These are phyloP conservation scores for Aciculoconidium aculeatum DNA, from an alignment of 805 yeast genomes.

Conservation along the genomic window DNA sequence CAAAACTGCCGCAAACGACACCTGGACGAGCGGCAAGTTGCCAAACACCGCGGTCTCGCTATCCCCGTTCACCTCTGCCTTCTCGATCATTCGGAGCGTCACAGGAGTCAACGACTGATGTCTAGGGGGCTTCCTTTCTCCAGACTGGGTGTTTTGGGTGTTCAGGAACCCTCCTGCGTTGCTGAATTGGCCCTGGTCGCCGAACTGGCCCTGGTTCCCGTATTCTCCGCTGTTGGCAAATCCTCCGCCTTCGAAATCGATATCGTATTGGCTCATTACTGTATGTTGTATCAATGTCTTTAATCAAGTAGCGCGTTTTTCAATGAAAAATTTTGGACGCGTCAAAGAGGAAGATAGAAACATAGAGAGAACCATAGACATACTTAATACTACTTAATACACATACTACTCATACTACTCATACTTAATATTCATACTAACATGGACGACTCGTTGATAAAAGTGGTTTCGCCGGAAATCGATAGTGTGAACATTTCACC, in stretches of 20 bases:
- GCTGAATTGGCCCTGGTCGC: slow-evolving; percentile 11
- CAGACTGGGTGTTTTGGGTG: slow-evolving; percentile 18
- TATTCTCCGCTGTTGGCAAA: slow-evolving; percentile 7
- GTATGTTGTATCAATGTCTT: neutral
- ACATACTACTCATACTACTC: no score
- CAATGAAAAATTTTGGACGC: no score
- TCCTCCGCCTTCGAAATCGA: slow-evolving; percentile 1
- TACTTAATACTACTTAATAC: no score
- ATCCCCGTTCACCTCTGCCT: no score
- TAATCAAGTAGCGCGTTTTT: no score
- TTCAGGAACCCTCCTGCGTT: slow-evolving; percentile 18
- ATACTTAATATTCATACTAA: no score
- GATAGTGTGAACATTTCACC: no score
- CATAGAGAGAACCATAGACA: no score
- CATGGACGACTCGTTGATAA: no score
- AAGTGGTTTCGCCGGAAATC: no score
- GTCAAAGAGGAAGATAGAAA: no score
- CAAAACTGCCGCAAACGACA: slow-evolving; percentile 63
- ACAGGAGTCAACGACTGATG: slow-evolving; percentile 47
- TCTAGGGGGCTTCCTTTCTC: slow-evolving; percentile 12
- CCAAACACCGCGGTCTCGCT: no score
- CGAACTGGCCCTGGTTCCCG: slow-evolving; percentile 21
- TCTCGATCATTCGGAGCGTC: slow-evolving; percentile 70
- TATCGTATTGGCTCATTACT: neutral
- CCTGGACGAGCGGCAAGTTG: slow-evolving; percentile 56